Base-by-base conservation (phyloP, 371 early-diverging fungal genomes). In the Sanchytrium tribonematis region DNA sequence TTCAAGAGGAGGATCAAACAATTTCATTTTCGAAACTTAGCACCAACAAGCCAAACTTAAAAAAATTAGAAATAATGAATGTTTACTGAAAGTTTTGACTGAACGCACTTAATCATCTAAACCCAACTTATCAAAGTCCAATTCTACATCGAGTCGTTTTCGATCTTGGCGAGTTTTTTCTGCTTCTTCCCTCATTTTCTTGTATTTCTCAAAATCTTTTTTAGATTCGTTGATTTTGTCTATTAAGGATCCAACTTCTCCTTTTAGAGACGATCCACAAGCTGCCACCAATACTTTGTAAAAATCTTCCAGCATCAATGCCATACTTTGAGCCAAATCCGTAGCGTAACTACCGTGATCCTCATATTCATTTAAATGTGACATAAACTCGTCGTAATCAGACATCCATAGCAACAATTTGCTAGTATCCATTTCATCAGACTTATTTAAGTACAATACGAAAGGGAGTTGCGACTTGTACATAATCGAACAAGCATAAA, bases 291-390 rank as follows among this genome's bases (percentile, higher is more conserved):
- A 22, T 22, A 48, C 48, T 22, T 84, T 81, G 77, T 98, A 99
- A 75, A 98, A 99, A 80, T 99, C 99, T 74, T 98, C 98, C 73
- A 98, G 79, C 30, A 96, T 91, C 69, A 98, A 74, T 69, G 90
- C 87, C 93, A 98, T 94, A 0, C 90, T 90, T 70, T 87, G 83
- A 80, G 96, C 87, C 68, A 97, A 75, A 71, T 87, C 85, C 74
- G 85, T 86, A 95, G 94, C 93, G 76, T 89, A 96, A 1, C 71
- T 75, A 48, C 48, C 48, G 29, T 77, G 74, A 1, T 77, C 70
- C 66, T 80, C 81, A 28, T 75, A 29, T 32, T 27, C 28, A 80
- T 68, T 78, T 74, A 70, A 95, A 76, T 1, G 91, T 90, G 70
- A 82, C 80, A 76, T 93, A 80, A 97, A 97, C 31, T 81, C 78